Evolutionary conservation across 768 basidiomycete species (phyloP).

Genomic region (Hydnum rufescens): DNA sequence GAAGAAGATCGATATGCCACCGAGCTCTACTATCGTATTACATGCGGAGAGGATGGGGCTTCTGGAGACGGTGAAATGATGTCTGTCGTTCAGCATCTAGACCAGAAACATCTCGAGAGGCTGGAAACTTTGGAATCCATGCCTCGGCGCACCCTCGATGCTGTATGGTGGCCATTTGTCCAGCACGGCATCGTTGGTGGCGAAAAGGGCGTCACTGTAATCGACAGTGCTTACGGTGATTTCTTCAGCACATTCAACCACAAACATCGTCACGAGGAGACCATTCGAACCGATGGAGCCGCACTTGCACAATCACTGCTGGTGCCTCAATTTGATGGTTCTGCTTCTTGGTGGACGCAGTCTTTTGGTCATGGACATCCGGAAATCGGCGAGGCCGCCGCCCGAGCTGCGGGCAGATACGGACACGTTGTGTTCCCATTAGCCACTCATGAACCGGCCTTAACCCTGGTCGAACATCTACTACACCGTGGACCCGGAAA

Average conservation of each 20-base stretch:
- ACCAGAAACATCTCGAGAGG: conserved; percentile 40
- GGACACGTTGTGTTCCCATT: conserved; percentile 96
- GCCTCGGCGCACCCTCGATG: conserved; percentile 53
- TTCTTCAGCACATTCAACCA: conserved; percentile 50
- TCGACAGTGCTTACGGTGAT: conserved; percentile 79
- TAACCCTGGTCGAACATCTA: conserved; percentile 63
- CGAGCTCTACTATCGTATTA: conserved; percentile 15
- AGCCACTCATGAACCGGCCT: conserved; percentile 68
- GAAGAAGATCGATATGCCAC: conserved; percentile 55
- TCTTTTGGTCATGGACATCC: conserved; percentile 68
- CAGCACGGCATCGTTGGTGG: conserved; percentile 67
- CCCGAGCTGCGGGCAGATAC: conserved; percentile 77
- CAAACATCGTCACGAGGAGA: conserved; percentile 18
- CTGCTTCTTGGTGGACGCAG: conserved; percentile 98
- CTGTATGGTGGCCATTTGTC: conserved; percentile 95
- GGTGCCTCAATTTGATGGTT: conserved; percentile 63
- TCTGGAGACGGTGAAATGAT: conserved; percentile 19
- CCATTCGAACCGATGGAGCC: conserved; percentile 6
- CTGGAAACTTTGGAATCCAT: conserved; percentile 59
- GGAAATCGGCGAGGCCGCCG: conserved; percentile 64
- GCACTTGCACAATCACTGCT: conserved; percentile 19
- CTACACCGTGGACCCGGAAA: conserved; percentile 57
- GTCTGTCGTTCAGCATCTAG: conserved; percentile 35
- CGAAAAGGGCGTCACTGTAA: conserved; percentile 58
- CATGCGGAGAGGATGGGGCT: conserved; percentile 17